A percentile compares a stretch with the other conserved stretches of the same genome.
These are phyloP conservation scores for Myriosclerotinia curreyana DNA, from an alignment of 2,329 filamentous ascomycete genomes.

Conservation along the genomic window DNA sequence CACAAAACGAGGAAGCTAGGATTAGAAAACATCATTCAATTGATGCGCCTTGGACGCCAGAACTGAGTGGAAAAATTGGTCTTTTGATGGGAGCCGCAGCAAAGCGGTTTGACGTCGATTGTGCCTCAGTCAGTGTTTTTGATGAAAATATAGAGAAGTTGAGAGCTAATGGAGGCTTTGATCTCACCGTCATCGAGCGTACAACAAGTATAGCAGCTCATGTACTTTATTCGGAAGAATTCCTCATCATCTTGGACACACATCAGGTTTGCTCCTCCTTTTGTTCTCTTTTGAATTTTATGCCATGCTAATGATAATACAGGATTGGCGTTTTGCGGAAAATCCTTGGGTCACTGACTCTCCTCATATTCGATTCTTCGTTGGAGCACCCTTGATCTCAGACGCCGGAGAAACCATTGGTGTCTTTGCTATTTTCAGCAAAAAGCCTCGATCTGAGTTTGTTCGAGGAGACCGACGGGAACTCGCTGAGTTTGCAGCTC, in stretches of 20 bases:
- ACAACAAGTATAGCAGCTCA: conserved; percentile 41
- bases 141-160: conserved; percentile 38
- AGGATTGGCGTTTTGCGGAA: conserved; percentile 42
- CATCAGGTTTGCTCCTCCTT: conserved; percentile 33
- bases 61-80: conserved; percentile 28
- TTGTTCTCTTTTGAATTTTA: background rate
- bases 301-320: conserved; percentile 17
- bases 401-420: conserved; percentile 36
- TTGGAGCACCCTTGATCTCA: conserved; percentile 40
- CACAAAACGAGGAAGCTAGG: conserved; percentile 35
- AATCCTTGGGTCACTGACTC: conserved; percentile 37
- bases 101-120: conserved; percentile 34
- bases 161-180: conserved; percentile 36
- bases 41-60: conserved; percentile 31
- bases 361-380: conserved; percentile 41
- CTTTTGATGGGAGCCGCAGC: conserved; percentile 32
- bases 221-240: conserved; percentile 39
- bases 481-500: conserved; percentile 35
- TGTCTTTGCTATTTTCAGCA: conserved; percentile 38
- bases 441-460: conserved; percentile 34
- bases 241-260: conserved; percentile 40
- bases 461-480: conserved; percentile 32
- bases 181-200: conserved; percentile 35
- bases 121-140: conserved; percentile 40
- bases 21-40: conserved; percentile 29